These are phyloP conservation scores for Xylariales sp. DNA, from an alignment of 2,329 filamentous ascomycete species.

Conservation along the genomic window DNA sequence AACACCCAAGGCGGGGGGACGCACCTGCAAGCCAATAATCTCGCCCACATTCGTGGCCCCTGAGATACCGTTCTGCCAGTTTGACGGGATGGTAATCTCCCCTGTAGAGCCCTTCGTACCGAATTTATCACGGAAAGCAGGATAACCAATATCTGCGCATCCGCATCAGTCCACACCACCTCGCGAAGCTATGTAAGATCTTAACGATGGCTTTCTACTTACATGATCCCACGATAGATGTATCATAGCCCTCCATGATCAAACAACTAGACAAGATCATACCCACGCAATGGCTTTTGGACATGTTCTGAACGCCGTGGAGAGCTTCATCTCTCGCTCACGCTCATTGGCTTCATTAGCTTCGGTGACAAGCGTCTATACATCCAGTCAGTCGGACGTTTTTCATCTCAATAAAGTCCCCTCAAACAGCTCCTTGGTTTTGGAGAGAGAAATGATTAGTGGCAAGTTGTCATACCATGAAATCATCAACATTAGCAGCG, in stretches of 20 bases:
- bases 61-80: slow-evolving; percentile 2
- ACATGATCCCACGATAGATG: background rate
- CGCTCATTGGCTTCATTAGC: background rate
- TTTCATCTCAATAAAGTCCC: no score
- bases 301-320: slow-evolving; percentile 2
- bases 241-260: slow-evolving; percentile 21
- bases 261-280: background rate
- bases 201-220: no score
- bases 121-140: background rate
- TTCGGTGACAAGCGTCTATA: slow-evolving; percentile 3
- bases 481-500: slow-evolving; percentile 3
- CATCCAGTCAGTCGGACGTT: background rate
- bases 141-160: background rate
- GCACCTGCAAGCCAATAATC: slow-evolving; percentile 31
- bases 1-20: no score
- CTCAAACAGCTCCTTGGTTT: background rate
- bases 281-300: slow-evolving; percentile 3
- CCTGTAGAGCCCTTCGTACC: background rate
- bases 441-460: background rate
- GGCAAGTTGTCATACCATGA: background rate
- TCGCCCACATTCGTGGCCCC: slow-evolving; percentile 25
- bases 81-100: background rate
- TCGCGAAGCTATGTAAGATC: no score
- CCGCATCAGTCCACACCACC: background rate
- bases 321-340: slow-evolving; percentile 1